Evolutionary conservation across 2,329 filamentous ascomycete genomes (phyloP), one percentile per base, ranked within the genome.

Genomic region (Aspergillus neotritici): DNA sequence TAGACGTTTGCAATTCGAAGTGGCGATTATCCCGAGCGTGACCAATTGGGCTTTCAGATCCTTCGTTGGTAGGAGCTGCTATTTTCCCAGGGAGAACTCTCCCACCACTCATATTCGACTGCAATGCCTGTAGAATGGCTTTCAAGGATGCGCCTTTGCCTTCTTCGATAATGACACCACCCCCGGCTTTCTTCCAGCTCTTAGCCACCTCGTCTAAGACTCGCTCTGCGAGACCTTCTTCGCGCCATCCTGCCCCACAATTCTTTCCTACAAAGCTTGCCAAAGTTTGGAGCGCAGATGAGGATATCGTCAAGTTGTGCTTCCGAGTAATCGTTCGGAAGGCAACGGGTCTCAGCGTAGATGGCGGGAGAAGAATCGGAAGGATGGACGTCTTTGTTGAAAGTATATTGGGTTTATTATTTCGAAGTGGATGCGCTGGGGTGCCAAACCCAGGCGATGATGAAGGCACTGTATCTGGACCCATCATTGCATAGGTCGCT

Each of bases 301-400:
- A 93, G 6, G 87, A 90, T 41, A 98, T 79, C 0, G 90, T 97
- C 43, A 98, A 74, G 56, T 91, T 94, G 69, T 98, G 88, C 62
- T 97, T 98, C 67, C 96, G 96, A 2, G 93, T 98, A 54, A 98
- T 94, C 0, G 87, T 94, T 36, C 93, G 82, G 61, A 98, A 97
- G 7, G 93, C 94, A 14, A 97, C 76, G 2, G 93, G 91, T 49
- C 94, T 79, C 32, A 98, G 72, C 0, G 87, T 94, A 8, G 88
- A 81, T 0, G 90, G 86, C 3, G 91, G 90, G 4, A 98, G 82
- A 30, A 94, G 76, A 44, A 98, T 93, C 4, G 93, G 89, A 1
- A 98, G 75, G 37, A 97, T 86, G 5, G 82, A 77, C 5, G 74
- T 66, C 47, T 73, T 76, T 16, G 75, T 75, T 10, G 82, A 76